phyloP scores from a whole-genome alignment of 495 filamentous ascomycete genomes.

The Penicillium taxi region DNA sequence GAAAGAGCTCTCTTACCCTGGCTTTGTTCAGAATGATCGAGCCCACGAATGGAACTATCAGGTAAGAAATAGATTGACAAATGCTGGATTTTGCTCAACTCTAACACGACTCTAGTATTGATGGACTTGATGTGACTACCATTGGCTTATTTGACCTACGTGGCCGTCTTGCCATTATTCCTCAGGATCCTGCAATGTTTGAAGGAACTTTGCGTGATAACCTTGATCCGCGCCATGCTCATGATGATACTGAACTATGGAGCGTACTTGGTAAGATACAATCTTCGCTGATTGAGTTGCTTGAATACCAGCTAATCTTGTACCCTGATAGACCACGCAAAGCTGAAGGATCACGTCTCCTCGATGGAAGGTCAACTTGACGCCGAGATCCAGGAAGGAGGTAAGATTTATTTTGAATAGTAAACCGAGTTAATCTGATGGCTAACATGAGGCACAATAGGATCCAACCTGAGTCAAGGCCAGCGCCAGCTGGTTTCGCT shows the following conservation, averaged over 20 bases:
- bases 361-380: constrained; percentile 86
- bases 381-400: constrained; percentile 87
- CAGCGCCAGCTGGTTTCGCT: constrained; percentile 89
- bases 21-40: constrained; percentile 96
- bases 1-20: constrained; percentile 91
- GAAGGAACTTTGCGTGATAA: constrained; percentile 95
- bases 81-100: not conserved
- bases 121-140: constrained; percentile 76
- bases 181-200: constrained; percentile 95
- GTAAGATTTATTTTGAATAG: constrained; percentile 42
- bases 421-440: not conserved
- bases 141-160: constrained; percentile 88
- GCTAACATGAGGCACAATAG: constrained; percentile 22
- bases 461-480: constrained; percentile 53
- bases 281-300: constrained; percentile 1
- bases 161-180: constrained; percentile 90
- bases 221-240: constrained; percentile 87
- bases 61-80: constrained; percentile 20
- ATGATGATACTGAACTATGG: constrained; percentile 98
- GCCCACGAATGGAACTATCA: constrained; percentile 67
- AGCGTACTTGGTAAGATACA: constrained; percentile 71
- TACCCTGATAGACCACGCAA: constrained; percentile 64
- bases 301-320: not conserved
- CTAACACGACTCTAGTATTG: constrained; percentile 50
- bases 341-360: constrained; percentile 83